Percentiles rank a stretch among this genome's conserved stretches.
Evolutionary conservation across 257 asterid genomes (phyloP).

Genomic region (Coffea canephora): DNA sequence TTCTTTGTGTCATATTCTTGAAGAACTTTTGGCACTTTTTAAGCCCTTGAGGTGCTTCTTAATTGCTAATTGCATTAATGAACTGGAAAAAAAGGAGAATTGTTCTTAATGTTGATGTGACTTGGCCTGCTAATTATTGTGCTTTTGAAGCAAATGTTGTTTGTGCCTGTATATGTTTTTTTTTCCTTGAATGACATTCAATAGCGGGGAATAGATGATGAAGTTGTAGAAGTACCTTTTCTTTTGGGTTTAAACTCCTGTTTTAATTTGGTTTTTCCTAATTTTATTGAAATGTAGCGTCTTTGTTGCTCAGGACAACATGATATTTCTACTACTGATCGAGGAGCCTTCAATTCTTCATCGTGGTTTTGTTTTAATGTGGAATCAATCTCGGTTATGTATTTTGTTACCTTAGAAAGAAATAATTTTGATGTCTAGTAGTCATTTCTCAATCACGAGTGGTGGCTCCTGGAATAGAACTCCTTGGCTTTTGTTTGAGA

Average conservation of each 20-base stretch:
- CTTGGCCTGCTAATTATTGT: not conserved
- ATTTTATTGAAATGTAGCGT: not conserved
- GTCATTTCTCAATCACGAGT: not conserved
- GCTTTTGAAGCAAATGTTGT: not conserved
- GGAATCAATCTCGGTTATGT: not conserved
- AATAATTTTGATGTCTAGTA: not conserved
- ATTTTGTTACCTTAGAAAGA: not conserved
- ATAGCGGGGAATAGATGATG: not conserved
- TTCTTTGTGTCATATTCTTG: not conserved
- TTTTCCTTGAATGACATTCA: not conserved
- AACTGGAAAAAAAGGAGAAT: not conserved
- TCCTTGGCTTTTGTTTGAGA: not conserved
- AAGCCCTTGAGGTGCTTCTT: not conserved
- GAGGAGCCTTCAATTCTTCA: not conserved
- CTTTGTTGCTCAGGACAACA: not conserved
- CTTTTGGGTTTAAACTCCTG: not conserved
- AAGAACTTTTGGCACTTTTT: not conserved
- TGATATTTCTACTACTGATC: not conserved
- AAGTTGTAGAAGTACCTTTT: not conserved
- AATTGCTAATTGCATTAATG: not conserved
- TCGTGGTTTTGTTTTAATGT: not conserved
- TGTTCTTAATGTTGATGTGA: not conserved
- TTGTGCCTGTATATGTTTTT: too few species aligned
- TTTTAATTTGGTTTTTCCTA: not conserved
- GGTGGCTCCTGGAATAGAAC: not conserved